Evolutionary conservation across 1,284 basidiomycete genomes (phyloP).

Genomic region (Pascua sp.): DNA sequence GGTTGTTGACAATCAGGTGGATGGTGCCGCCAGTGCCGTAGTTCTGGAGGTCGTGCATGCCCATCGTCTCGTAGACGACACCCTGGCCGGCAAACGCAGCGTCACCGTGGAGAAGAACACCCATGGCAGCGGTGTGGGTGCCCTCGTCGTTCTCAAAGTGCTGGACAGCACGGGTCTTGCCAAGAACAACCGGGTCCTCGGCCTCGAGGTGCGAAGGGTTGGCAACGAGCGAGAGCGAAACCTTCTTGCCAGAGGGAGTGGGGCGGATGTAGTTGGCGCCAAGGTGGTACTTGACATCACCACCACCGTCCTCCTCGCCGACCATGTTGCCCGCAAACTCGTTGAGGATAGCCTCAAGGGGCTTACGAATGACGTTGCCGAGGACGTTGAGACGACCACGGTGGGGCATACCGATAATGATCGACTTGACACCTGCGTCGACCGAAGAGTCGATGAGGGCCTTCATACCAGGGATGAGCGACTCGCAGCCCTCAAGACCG

Average conservation of each 20-base stretch:
- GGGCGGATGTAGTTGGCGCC: conserved; percentile 99
- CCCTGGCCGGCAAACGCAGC: conserved; percentile 99
- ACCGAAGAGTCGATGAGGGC: conserved; percentile 97
- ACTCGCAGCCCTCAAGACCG: conserved; percentile 97
- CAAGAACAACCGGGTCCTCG: conserved; percentile 94
- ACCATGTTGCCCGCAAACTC: conserved; percentile 76
- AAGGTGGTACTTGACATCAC: conserved; percentile 99
- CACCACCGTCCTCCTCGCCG: conserved; percentile 74
- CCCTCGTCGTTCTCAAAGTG: conserved; percentile 86
- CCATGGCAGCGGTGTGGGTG: conserved; percentile 78
- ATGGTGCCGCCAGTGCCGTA: conserved; percentile 98
- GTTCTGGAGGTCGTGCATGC: conserved; percentile 89
- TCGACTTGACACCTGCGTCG: conserved; percentile 89
- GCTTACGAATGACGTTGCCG: conserved; percentile 97
- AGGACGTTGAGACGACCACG: conserved; percentile 97
- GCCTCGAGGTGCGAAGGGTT: conserved; percentile 89
- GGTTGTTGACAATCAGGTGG: conserved; percentile 99
- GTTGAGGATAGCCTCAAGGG: conserved; percentile 96
- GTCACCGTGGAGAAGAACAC: conserved; percentile 93
- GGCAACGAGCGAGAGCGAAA: conserved; percentile 93
- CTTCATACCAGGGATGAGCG: conserved; percentile 98
- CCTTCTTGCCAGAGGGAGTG: conserved; percentile 96
- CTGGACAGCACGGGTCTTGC: conserved; percentile 95
- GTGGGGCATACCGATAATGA: conserved; percentile 99
- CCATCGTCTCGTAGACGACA: conserved; percentile 99